These are phyloP conservation scores for Pleurotus djamor DNA, from an alignment of 768 basidiomycete genomes.

Conservation along the genomic window DNA sequence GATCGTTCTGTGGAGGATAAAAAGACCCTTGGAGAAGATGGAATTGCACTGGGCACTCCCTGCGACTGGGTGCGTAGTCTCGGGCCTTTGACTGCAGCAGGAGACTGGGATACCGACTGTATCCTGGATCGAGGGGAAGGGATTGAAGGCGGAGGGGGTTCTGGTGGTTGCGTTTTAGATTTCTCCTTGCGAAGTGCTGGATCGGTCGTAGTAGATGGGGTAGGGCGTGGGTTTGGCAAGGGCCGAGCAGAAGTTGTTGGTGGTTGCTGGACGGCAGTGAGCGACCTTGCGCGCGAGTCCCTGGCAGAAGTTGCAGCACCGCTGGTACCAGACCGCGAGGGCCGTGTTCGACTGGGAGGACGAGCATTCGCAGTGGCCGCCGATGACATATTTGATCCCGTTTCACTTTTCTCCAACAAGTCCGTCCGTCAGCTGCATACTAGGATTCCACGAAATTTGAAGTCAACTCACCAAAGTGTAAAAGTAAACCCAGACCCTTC, in stretches of 20 bases:
- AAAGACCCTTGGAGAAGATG: neutral
- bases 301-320: neutral
- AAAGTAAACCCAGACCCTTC: neutral
- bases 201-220: neutral
- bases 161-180: neutral
- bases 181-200: neutral
- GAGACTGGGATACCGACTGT: neutral
- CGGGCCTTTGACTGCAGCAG: neutral
- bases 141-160: neutral
- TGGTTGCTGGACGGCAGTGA: neutral
- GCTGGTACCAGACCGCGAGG: neutral
- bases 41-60: neutral
- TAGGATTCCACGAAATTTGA: neutral
- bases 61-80: neutral
- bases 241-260: neutral
- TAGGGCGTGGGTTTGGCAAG: constrained; percentile 1
- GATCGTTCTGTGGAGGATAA: constrained; percentile 1
- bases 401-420: neutral
- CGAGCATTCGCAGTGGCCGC: neutral
- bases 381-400: neutral
- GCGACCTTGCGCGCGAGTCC: neutral
- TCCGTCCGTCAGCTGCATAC: neutral
- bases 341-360: neutral
- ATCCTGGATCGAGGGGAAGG: neutral
- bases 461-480: neutral